Evolutionary conservation across 495 filamentous ascomycete species (phyloP), one percentile per base, ranked within the genome.

Genomic region (Talaromyces adpressus): DNA sequence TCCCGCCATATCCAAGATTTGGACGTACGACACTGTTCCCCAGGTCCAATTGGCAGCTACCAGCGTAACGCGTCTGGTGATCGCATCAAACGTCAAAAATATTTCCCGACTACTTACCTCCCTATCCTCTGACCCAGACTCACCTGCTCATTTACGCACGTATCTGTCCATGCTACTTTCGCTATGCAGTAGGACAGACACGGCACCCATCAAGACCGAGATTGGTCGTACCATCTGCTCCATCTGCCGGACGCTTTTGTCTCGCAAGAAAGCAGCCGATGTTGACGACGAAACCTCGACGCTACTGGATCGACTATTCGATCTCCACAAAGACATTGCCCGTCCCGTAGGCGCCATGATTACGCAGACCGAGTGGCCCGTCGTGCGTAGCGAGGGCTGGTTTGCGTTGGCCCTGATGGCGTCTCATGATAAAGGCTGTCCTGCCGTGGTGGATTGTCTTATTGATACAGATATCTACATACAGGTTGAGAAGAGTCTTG

Each of bases 381-480:
- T 86, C 23, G 78, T 93, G 16, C 80, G 86, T 8, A 86, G 85
- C 63, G 90, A 94, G 70, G 85, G 85, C 0, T 85, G 89, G 77
- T 91, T 93, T 69, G 85, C 87, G 3, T 75, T 93, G 16, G 90
- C 89, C 3, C 74, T 93, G 30, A 89, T 93, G 82, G 82, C 84
- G 8, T 77, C 75, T 23, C 75, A 66, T 36, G 65, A 69, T 12
- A 72, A 79, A 11, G 87, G 88, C 3, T 79, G 81, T 23, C 62
- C 67, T 25, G 73, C 79, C n/a, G 83, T 86, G 22, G 65, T 78
- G 5, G 72, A 78, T 41, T 74, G 79, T 22, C 65, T 90, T 29
- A 70, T 80, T n/a, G 73, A 79, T 7, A 71, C 78, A 20, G 79
- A 79, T 4, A 75, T 82, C 0, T 76, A 77, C 53, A 57, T 70